Conservation (phyloP, 2,329 filamentous ascomycete genomes). For the Tolypocladium album region DNA sequence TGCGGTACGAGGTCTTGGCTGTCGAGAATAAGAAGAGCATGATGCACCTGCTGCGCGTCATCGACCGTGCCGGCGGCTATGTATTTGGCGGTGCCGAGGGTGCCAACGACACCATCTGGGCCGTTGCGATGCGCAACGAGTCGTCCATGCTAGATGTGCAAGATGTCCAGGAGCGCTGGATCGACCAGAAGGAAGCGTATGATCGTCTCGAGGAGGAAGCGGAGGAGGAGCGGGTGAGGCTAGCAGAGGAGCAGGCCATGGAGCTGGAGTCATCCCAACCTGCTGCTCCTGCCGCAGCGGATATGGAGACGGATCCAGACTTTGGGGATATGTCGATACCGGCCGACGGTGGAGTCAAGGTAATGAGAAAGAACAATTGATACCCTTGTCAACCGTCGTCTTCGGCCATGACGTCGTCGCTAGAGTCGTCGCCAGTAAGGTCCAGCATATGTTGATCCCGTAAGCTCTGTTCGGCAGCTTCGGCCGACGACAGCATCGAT, state of each 20-base stretch:
- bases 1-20: conserved; percentile 85
- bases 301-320: conserved; percentile 27
- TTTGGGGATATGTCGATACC: conserved; percentile 42
- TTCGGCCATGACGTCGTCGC: conserved; percentile 33
- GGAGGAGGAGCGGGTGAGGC: conserved; percentile 62
- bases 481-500: conserved; percentile 2
- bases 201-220: conserved; percentile 69
- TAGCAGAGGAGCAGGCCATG: conserved; percentile 25
- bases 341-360: conserved; percentile 57
- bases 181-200: conserved; percentile 80
- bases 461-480: conserved; percentile 7
- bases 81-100: conserved; percentile 85
- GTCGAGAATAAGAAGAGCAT: conserved; percentile 97
- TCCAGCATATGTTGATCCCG: conserved; percentile 23
- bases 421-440: conserved; percentile 29
- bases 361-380: conserved; percentile 56
- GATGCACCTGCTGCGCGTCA: conserved; percentile 80
- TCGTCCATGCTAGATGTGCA: conserved; percentile 66
- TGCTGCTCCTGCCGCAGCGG: conserved; percentile 8
- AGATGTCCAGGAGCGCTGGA: conserved; percentile 92
- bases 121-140: conserved; percentile 78
- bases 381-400: conserved; percentile 30
- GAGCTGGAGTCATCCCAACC: conserved; percentile 19
- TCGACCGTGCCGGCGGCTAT: conserved; percentile 88
- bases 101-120: conserved; percentile 95